Evolutionary conservation across 805 yeast species (phyloP), one percentile per base, ranked within the genome.

Genomic region (Peterozyma xylosa): DNA sequence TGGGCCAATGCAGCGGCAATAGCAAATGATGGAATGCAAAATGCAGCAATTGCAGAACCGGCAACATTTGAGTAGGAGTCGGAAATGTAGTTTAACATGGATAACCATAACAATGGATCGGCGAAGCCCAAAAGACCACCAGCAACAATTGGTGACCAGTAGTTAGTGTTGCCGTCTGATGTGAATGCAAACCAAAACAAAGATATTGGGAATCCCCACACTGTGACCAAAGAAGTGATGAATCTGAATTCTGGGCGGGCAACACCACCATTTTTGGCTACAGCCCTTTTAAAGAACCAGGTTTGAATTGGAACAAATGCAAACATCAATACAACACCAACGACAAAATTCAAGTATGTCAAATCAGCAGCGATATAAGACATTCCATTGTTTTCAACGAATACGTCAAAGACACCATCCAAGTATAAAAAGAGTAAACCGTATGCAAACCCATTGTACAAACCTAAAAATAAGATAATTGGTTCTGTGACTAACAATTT

Each of bases 151-250:
- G 63, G 62, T 11, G 65, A 60, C 67, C 67, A 62, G 45, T 60
- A 61, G 47, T 47, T 59, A 35, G 51, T 53, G 11, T 47, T 38
- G 39, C 67, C 67, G 42, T 54, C 50, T 0, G 59, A 55, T 9
- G 66, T 62, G 53, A 61, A 62, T 3, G 58, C 66, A 38, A 62
- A 57, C 67, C 67, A 62, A 42, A 61, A 52, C 21, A 62, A 48
- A 6, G 65, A 60, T 21, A 58, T 50, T 44, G 66, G 67, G 59
- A 60, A 62, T 33, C 64, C 63, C 67, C 67, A 62, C 34, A 60
- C 64, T 2, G 60, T 55, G 32, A 62, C 60, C 42, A 62, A 49
- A 1, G 67, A 61, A 11, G 54, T 17, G 29, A 53, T 39, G 48
- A 62, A 62, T 52, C 67, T 57, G 35, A 60, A 64, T 49, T 62